Base-by-base conservation (phyloP, 148 eudicot species). In the Pouteria glomerata region DNA sequence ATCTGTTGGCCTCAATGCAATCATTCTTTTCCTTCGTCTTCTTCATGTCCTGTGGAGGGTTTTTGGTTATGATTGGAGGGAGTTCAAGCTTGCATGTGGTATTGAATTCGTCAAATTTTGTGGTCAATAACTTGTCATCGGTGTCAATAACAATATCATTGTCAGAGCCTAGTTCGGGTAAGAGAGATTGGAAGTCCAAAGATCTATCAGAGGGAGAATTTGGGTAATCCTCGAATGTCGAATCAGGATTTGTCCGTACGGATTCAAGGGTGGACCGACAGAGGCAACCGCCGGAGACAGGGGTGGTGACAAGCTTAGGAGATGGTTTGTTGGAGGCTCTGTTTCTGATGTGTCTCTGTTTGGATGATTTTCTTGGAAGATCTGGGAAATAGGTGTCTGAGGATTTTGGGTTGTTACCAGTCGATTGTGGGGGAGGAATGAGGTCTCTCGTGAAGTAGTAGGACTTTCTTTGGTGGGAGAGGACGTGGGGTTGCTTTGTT, bases 381-480 rank as follows among this genome's bases (percentile, higher is more conserved):
- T 78, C 83, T 37, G 68, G 51, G 51, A 44, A n/a, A 26, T 56
- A 51, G 29, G 16, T 11, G 52, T 74, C 45, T 2, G 23, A 68
- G 15, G 44, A 58, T 16, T 29, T 59, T 18, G 39, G 37, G 41
- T 59, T 39, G 30, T 31, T 21, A 19, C 18, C 16, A 2, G 66
- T 26, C 15, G 66, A 26, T 56, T 56, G 59, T 26, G 59, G 15
- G 26, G 33, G 62, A 57, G 66, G 59, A 34, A 63, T 66, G 66
- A 79, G 77, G 19, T 89, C 89, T 80, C 97, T 82, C 6, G 83
- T 75, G 66, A 87, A 82, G 66, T 92, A 81, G 74, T 92, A 89
- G 14, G 97, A 92, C 48, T 82, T 80, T 70, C 90, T 80, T 16
- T 81, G 78, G 10, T 78, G 69, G 26, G 68, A 51, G 31, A 58